Percentiles rank a stretch among this genome's conserved stretches.
phyloP scores from a whole-genome alignment of 805 yeast species.

The Wickerhamiella domercqiae region DNA sequence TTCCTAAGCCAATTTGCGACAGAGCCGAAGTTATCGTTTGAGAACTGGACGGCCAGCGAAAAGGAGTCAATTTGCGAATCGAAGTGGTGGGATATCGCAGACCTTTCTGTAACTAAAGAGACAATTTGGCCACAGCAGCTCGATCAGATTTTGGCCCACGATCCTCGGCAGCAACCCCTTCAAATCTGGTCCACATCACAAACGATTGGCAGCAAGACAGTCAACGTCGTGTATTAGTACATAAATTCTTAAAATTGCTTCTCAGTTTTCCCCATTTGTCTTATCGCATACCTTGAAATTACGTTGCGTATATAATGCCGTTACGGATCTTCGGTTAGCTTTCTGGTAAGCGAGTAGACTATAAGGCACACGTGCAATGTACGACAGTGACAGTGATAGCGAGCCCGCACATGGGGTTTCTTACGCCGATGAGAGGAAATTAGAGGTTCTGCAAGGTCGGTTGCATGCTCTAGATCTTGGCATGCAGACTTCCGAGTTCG shows the following conservation, averaged over 20 bases:
- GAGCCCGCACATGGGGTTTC: slow-evolving; percentile 10
- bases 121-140: slow-evolving; percentile 13
- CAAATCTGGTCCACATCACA: slow-evolving; percentile 7
- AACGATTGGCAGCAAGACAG: slow-evolving; percentile 9
- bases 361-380: no score
- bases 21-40: slow-evolving; percentile 4
- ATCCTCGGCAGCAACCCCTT: slow-evolving; percentile 2
- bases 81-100: slow-evolving; percentile 9
- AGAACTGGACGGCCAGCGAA: slow-evolving; percentile 10
- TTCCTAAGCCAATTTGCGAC: slow-evolving; percentile 5
- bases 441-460: slow-evolving; percentile 13
- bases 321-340: no score
- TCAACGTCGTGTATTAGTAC: slow-evolving; percentile 6
- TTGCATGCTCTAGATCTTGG: slow-evolving; percentile 16
- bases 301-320: no score
- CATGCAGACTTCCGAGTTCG: slow-evolving; percentile 2
- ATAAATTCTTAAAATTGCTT: background rate
- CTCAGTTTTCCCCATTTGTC: background rate
- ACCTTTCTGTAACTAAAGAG: slow-evolving; percentile 4
- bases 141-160: slow-evolving; percentile 8
- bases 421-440: slow-evolving; percentile 15
- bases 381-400: slow-evolving; percentile 9
- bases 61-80: slow-evolving; percentile 4
- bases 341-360: no score
- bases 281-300: slow-evolving; percentile 1